Evolutionary conservation across 2,329 filamentous ascomycete genomes (phyloP), one percentile per base, ranked within the genome.

Genomic region (Cordyceps javanica): DNA sequence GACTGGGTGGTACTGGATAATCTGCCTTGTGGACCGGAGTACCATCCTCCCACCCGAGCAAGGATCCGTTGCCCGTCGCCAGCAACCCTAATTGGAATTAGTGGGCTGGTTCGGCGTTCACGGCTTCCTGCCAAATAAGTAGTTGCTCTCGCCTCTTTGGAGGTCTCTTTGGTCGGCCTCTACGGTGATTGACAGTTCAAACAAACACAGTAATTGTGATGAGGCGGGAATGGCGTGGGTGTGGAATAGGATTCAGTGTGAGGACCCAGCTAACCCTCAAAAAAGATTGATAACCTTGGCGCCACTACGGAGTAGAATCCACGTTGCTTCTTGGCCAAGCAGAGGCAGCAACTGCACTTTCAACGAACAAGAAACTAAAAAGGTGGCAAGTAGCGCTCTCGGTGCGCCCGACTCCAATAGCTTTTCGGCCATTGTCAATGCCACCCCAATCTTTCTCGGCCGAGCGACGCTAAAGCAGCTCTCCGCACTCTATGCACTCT

Each of bases 401-500:
- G 16, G 49, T 30, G 23, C 25, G 36, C 36, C 25, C 19, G 19
- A 21, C 7, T 2, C n/a, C 1, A 30, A 45, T 8, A 16, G 19
- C 3, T 16, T 25, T 10, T 49, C 46, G 10, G 28, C 25, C 28
- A 21, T 26, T 51, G 5, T 25, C 14, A 32, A 42, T 36, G 41
- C 13, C 21, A n/a, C 45, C 11, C 45, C 19, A 16, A 3, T 28
- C 45, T 23, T 23, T 10, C 41, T 46, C 52, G 52, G 52, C 52
- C 52, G 30, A 46, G 32, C 16, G 52, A 55, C 52, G 52, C 52
- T 55, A 55, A 55, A 34, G 36, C 41, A 10, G 21, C 28, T 21
- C 41, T 55, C 21, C 52, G 41, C 52, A 26, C 23, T 16, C 25
- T 39, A 19, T n/a, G 48, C n/a, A n/a, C n/a, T 55, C 38, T 10